Conservation (phyloP, 139 green algal species). For the Volvox reticuliferus region DNA sequence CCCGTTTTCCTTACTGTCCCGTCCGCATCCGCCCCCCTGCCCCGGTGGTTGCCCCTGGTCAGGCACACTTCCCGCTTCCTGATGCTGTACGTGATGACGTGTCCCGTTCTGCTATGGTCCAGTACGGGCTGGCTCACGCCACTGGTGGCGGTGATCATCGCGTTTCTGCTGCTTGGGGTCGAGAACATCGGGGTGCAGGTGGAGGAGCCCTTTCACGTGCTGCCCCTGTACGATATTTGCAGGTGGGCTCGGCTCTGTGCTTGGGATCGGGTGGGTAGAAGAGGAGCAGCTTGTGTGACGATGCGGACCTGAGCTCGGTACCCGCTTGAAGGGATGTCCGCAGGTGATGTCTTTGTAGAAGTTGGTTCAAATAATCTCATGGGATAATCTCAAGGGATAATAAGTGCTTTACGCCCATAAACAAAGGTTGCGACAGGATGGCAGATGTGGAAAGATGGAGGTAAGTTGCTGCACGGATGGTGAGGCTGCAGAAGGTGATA, state of each 20-base stretch:
- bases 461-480: too few relatives aligned
- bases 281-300: too few relatives aligned
- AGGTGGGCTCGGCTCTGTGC: background rate
- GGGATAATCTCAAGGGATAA: too few relatives aligned
- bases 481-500: too few relatives aligned
- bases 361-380: background rate
- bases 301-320: too few relatives aligned
- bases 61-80: constrained; percentile 56
- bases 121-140: constrained; percentile 27
- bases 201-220: constrained; percentile 64
- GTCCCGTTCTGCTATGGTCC: constrained; percentile 51
- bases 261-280: too few relatives aligned
- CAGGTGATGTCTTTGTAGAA: background rate
- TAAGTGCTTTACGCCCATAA: too few relatives aligned
- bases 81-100: constrained; percentile 47
- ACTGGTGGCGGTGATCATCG: constrained; percentile 50
- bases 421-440: too few relatives aligned
- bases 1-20: background rate
- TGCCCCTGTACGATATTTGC: constrained; percentile 61
- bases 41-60: background rate
- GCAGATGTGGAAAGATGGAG: too few relatives aligned
- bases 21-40: background rate
- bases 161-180: constrained; percentile 59
- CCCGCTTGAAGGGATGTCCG: too few relatives aligned
- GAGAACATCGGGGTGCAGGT: constrained; percentile 49